Base-by-base conservation (phyloP, 2,329 filamentous ascomycete genomes). In the Diaporthe vexans region DNA sequence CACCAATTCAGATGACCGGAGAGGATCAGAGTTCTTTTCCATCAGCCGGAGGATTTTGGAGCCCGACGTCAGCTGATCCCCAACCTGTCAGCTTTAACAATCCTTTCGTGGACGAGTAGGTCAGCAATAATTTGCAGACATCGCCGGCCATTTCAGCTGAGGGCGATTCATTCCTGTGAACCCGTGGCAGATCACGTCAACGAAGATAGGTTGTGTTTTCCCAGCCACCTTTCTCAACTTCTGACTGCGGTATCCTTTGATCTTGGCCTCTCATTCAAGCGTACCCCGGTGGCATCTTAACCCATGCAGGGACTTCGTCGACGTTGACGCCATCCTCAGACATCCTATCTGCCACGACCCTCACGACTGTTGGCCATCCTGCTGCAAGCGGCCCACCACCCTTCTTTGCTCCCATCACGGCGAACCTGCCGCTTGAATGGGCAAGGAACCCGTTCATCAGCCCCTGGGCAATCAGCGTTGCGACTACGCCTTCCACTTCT, bases 361-460 rank as follows among this genome's bases (percentile, higher is more conserved):
- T 87, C 88, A 92, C 95, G 0, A 94, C 91, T 57, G 85, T 86
- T 1, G 95, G 95, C 85, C 96, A 98, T 0, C 94, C 94, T 1
- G 93, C 93, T 46, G 86, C 86, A 26, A 94, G 83, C 0, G 92
- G 89, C 33, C 90, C 89, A 6, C 89, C 90, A 77, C 89, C 90
- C 75, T 88, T 88, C 85, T 92, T 93, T 33, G 94, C 91, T 3
- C 95, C 95, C 70, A 93, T 91, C 57, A 98, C 94, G 17, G 95
- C 95, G 79, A 98, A 95, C 65, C 94, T 92, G 57, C 89, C 89
- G 79, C 92, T 91, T 35, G 89, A 89, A 79, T 97, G 94, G 21
- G 94, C 94, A 37, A 98, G 89, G 80, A 95, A 98, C 1, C 95
- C 96, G 77, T 93, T 91, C 81, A 98, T 87, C 33, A 98, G 86